Evolutionary conservation across 2,329 filamentous ascomycete genomes (phyloP).

Genomic region (Scytalidium lignicola): DNA sequence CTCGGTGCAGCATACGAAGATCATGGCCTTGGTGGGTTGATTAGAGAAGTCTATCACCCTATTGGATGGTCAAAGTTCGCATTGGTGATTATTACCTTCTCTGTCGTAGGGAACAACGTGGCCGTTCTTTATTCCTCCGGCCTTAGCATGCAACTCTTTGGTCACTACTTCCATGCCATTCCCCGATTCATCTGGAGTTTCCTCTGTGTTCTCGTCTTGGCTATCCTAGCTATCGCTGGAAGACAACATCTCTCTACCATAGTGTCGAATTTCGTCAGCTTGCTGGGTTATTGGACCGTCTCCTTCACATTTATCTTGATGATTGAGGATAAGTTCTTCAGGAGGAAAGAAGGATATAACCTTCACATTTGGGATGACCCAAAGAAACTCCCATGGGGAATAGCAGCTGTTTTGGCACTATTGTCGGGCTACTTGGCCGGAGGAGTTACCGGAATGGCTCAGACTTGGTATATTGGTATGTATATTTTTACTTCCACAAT

Average conservation of each 20-base stretch:
- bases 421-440: conserved; percentile 23
- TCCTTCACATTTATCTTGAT: conserved; percentile 25
- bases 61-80: conserved; percentile 43
- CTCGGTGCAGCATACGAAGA: conserved; percentile 35
- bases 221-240: conserved; percentile 23
- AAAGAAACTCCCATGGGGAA: conserved; percentile 20
- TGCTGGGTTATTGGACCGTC: conserved; percentile 27
- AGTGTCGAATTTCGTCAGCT: conserved; percentile 24
- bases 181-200: conserved; percentile 28
- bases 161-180: conserved; percentile 28
- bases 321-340: conserved; percentile 23
- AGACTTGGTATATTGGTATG: conserved; percentile 26
- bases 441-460: conserved; percentile 25
- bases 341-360: conserved; percentile 21
- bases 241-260: conserved; percentile 21
- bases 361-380: conserved; percentile 23
- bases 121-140: conserved; percentile 27
- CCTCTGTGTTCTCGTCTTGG: conserved; percentile 22
- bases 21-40: conserved; percentile 41
- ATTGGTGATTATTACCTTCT: conserved; percentile 27
- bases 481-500: background rate
- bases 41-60: conserved; percentile 40
- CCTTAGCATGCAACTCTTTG: conserved; percentile 24
- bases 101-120: conserved; percentile 26
- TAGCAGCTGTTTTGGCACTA: conserved; percentile 23